Conservation (phyloP, 2,329 filamentous ascomycete species). For the Ploettnerulaceae sp. region DNA sequence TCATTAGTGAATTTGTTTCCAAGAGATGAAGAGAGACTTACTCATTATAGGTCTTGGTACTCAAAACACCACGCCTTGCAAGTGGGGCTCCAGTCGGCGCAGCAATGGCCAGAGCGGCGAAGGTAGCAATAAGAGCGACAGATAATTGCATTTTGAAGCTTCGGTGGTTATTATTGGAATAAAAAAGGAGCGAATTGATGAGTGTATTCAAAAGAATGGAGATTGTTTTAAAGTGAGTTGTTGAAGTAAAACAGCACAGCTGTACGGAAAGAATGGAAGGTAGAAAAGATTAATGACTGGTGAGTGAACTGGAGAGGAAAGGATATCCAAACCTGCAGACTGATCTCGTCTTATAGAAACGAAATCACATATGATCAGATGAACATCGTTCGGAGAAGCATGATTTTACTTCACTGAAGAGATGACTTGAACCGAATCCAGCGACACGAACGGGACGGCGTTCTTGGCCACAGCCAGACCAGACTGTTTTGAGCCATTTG, state of each 20-base stretch:
- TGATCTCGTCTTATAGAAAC: slow-evolving; percentile 11
- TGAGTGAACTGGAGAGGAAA: slow-evolving; percentile 10
- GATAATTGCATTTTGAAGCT: slow-evolving; percentile 12
- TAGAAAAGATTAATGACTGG: slow-evolving; percentile 3
- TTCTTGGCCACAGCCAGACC: slow-evolving; percentile 3
- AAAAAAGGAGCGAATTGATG: background rate
- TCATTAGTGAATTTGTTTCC: background rate
- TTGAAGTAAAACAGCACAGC: slow-evolving; percentile 13
- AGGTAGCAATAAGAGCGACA: slow-evolving; percentile 1
- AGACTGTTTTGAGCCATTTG: background rate
- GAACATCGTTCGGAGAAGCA: background rate
- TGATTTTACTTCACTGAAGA: background rate
- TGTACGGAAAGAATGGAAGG: slow-evolving; percentile 11
- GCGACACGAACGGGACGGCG: background rate
- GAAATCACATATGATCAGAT: background rate
- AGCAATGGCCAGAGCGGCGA: slow-evolving; percentile 11
- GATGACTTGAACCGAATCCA: background rate
- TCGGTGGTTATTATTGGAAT: slow-evolving; percentile 2
- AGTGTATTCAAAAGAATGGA: slow-evolving; percentile 3
- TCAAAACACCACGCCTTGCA: slow-evolving; percentile 8
- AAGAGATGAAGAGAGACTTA: background rate
- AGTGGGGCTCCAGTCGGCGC: slow-evolving; percentile 5
- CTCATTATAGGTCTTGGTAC: slow-evolving; percentile 13
- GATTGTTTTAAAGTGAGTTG: background rate
- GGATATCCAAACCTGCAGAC: background rate